phyloP scores from a whole-genome alignment of 2,329 filamentous ascomycete species.

The Clonostachys solani region DNA sequence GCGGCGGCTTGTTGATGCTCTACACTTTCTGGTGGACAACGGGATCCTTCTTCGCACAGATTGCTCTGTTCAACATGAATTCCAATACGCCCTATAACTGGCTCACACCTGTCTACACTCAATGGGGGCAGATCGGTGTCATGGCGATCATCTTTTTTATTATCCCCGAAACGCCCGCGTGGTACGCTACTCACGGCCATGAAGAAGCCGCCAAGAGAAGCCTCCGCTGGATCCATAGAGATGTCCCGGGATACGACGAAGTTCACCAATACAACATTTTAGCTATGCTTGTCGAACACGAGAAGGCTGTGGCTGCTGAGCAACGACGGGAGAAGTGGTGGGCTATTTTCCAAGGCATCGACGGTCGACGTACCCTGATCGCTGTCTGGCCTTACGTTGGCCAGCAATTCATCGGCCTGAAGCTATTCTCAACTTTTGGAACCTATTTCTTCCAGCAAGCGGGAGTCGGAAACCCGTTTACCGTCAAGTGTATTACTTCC shows the following conservation, averaged over 20 bases:
- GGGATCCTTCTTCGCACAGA: conserved; percentile 33
- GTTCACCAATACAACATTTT: conserved; percentile 3
- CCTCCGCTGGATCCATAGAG: conserved; percentile 11
- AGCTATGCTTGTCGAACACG: conserved; percentile 12
- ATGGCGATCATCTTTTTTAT: conserved; percentile 30
- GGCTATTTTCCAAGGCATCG: conserved; percentile 19
- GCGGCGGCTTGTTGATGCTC: conserved; percentile 31
- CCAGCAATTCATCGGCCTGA: conserved; percentile 14
- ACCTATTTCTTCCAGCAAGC: conserved; percentile 16
- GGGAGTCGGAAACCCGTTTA: conserved; percentile 9
- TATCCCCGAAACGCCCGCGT: conserved; percentile 29
- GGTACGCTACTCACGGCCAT: conserved; percentile 19
- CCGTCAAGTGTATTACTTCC: conserved; percentile 9
- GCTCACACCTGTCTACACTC: conserved; percentile 32
- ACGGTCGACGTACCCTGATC: conserved; percentile 20
- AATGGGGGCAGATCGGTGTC: conserved; percentile 37
- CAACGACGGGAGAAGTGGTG: conserved; percentile 12
- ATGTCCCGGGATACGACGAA: conserved; percentile 17
- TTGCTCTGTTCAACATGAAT: conserved; percentile 30
- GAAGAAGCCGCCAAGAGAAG: conserved; percentile 11
- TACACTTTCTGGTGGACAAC: conserved; percentile 39
- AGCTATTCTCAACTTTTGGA: conserved; percentile 11
- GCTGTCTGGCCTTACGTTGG: conserved; percentile 17
- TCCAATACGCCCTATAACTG: conserved; percentile 22
- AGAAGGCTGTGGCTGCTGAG: conserved; percentile 12